A percentile compares a stretch with the other conserved stretches of the same genome.
phyloP scores from a whole-genome alignment of 2,329 filamentous ascomycete species.

The Penicillium sp. region DNA sequence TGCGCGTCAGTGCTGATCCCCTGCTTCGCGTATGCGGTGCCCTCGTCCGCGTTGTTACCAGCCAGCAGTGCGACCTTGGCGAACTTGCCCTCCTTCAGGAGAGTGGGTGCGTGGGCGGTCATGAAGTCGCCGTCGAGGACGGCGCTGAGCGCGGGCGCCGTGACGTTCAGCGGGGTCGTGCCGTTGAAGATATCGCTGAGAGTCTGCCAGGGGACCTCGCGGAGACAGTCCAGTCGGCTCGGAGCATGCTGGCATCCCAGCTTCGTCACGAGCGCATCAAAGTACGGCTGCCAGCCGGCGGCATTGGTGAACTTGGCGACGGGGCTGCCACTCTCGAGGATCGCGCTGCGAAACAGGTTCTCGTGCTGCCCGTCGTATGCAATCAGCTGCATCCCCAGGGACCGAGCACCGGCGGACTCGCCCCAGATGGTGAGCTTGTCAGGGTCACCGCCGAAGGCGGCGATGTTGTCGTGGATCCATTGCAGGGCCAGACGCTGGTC shows the following conservation, averaged over 20 bases:
- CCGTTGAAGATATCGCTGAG: not conserved
- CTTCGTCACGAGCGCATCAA: not conserved
- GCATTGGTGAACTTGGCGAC: not conserved
- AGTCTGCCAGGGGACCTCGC: not conserved
- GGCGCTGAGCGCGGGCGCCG: not conserved
- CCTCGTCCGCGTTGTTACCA: not conserved
- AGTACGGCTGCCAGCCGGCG: conserved; percentile 8
- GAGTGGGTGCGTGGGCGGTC: not conserved
- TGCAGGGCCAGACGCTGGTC: conserved; percentile 36
- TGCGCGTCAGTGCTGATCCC: not conserved
- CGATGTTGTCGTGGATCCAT: conserved; percentile 7
- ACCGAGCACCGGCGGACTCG: not conserved
- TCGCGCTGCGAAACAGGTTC: conserved; percentile 30
- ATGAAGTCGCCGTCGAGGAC: not conserved
- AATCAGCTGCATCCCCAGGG: conserved; percentile 25
- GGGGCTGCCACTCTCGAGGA: conserved; percentile 24
- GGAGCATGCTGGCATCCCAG: not conserved
- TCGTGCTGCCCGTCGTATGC: conserved; percentile 32
- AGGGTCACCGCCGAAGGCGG: not conserved
- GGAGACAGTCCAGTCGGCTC: not conserved
- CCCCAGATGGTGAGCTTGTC: not conserved
- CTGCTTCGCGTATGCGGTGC: not conserved
- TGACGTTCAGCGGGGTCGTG: not conserved
- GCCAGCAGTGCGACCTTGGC: not conserved
- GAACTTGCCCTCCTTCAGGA: not conserved